Evolutionary conservation across 176 grass and related monocot genomes (phyloP).

Genomic region (Hordeum marinum): DNA sequence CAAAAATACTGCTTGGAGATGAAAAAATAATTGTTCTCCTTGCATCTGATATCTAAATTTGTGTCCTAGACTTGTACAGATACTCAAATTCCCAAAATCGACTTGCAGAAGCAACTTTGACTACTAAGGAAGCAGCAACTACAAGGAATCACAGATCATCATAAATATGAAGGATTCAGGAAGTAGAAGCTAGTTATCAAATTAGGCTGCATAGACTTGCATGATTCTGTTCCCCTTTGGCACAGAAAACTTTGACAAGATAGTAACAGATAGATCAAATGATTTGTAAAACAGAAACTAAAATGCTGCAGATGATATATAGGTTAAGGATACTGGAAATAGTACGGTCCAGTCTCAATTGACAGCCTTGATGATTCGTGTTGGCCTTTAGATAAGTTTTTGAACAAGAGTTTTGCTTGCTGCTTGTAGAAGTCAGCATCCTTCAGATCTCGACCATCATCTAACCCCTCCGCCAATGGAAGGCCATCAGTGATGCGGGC

Average conservation of each 20-base stretch:
- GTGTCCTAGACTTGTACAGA: neutral
- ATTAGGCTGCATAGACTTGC: neutral
- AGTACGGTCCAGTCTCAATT: slow-evolving; percentile 80
- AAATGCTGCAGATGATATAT: neutral
- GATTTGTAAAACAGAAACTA: neutral
- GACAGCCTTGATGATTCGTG: slow-evolving; percentile 83
- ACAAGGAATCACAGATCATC: neutral
- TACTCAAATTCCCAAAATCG: neutral
- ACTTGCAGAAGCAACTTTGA: neutral
- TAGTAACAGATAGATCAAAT: neutral
- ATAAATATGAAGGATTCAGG: neutral
- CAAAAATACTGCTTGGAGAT: neutral
- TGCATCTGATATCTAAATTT: neutral
- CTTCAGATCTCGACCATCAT: slow-evolving; percentile 73
- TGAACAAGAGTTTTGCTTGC: slow-evolving; percentile 84
- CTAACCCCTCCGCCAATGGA: slow-evolving; percentile 78
- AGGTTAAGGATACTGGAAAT: slow-evolving; percentile 68
- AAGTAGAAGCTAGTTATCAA: neutral
- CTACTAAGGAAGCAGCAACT: neutral
- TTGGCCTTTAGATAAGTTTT: slow-evolving; percentile 78
- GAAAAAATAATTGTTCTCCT: neutral
- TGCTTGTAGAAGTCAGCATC: slow-evolving; percentile 89
- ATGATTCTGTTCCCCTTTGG: neutral
- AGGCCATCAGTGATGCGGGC: slow-evolving; percentile 84
- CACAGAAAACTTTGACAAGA: neutral